These are phyloP conservation scores for Naegleria lovaniensis DNA, from an alignment of 208 protist species.

Conservation along the genomic window DNA sequence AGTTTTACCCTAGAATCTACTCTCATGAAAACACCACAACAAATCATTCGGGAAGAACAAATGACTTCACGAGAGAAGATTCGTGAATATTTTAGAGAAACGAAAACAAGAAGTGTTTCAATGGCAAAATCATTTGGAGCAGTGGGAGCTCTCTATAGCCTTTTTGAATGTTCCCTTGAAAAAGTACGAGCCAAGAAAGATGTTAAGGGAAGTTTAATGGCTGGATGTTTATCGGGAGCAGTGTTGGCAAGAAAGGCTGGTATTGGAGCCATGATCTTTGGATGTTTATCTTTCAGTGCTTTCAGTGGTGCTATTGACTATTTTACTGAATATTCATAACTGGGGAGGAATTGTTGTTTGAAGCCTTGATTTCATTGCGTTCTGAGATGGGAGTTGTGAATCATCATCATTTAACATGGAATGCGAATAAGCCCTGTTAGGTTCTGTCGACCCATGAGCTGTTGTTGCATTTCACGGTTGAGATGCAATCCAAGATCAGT, in stretches of 20 bases:
- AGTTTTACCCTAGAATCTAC: background rate
- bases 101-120: background rate
- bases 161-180: conserved; percentile 21
- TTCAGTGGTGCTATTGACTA: conserved; percentile 21
- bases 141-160: background rate
- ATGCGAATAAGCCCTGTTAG: too few relatives aligned
- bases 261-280: background rate
- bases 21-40: background rate
- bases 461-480: too few relatives aligned
- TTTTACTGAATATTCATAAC: background rate
- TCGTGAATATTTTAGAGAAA: background rate
- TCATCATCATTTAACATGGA: too few relatives aligned
- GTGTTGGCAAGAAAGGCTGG: background rate
- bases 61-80: background rate
- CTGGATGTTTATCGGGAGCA: conserved; percentile 17
- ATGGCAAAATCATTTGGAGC: background rate
- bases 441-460: too few relatives aligned
- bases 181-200: conserved; percentile 21
- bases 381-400: too few relatives aligned
- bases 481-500: too few relatives aligned
- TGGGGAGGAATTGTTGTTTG: too few relatives aligned
- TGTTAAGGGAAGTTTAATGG: background rate
- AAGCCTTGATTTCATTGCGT: too few relatives aligned
- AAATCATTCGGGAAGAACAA: background rate
- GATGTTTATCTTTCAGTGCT: conserved; percentile 12